Base-by-base conservation (phyloP, 805 yeast genomes). In the Sporopachydermia lactativora region DNA sequence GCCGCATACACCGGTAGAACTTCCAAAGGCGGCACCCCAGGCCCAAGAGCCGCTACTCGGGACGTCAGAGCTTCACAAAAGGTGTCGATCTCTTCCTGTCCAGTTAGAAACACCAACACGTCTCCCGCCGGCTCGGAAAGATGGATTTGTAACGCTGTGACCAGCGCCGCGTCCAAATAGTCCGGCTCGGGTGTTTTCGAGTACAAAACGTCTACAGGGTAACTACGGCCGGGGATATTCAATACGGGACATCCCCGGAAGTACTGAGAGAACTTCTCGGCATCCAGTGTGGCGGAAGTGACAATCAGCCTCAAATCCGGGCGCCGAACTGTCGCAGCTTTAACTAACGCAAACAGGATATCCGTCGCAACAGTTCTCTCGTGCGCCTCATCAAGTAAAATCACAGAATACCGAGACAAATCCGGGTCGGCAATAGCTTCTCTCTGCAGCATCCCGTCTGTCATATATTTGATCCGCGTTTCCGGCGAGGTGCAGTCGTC, bases 311-410 rank as follows among this genome's bases (percentile, higher is more conserved):
- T 75, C 41, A 92, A 61, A 45, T 82, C 94, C 0, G 78, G 71
- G 41, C 96, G 63, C 35, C 73, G 58, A 16, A 61, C 62, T 2
- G 72, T 54, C 0, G 85, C 71, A 45, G 80, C 82, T 48, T 89
- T 89, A 19, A 89, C 59, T 31, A 92, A 61, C 1, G 95, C 94
- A 40, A 89, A 64, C 5, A 89, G 54, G 5, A 75, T 68, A 59
- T 89, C 98, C 0, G 97, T 89, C n/a, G 89, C 78, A 35, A 89
- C 64, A 0, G 97, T 92, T 43, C 98, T 69, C 56, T 92, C 98
- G 55, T 92, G 98, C 0, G 98, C 98, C 59, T 89, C 98, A 60
- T 89, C 98, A 38, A 89, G 78, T 81, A 89, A 86, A 42, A 89
- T 66, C 1, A 82, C 94, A 1, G 92, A 73, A 53, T 88, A 89